A percentile compares a stretch with the other conserved stretches of the same genome.
Evolutionary conservation across 768 basidiomycete species (phyloP).

Genomic region (Pleurotus sapidus): DNA sequence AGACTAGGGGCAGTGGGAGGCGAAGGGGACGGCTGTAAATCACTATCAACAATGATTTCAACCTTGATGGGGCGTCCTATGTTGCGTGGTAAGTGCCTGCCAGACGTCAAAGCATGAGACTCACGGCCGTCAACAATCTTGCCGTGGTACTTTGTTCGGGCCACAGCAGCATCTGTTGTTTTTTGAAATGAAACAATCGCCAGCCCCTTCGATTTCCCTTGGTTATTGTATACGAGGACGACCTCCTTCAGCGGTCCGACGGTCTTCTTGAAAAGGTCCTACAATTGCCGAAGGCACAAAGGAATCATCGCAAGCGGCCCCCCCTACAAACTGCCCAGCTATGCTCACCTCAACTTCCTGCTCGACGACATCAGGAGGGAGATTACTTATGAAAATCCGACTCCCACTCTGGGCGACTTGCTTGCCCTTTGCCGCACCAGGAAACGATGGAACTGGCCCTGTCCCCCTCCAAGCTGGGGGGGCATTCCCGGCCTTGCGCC

Average conservation of each 20-base stretch:
- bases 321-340: neutral
- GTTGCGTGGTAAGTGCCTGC: neutral
- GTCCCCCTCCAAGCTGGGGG: slow-evolving; percentile 61
- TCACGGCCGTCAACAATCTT: slow-evolving; percentile 69
- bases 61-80: slow-evolving; percentile 67
- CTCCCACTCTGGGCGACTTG: slow-evolving; percentile 37
- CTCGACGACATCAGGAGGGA: slow-evolving; percentile 69
- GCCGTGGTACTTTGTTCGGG: slow-evolving; percentile 68
- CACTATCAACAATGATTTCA: slow-evolving; percentile 55
- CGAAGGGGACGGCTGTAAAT: slow-evolving; percentile 18
- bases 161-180: slow-evolving; percentile 57
- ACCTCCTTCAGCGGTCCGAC: slow-evolving; percentile 70
- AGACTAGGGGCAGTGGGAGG: neutral
- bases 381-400: slow-evolving; percentile 63
- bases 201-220: slow-evolving; percentile 78
- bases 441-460: slow-evolving; percentile 13
- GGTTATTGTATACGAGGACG: slow-evolving; percentile 73
- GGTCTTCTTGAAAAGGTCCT: slow-evolving; percentile 78
- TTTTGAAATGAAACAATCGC: slow-evolving; percentile 69
- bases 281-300: neutral
- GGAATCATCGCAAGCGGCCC: neutral
- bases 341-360: slow-evolving; percentile 61
- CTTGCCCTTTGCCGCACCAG: slow-evolving; percentile 27
- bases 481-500: slow-evolving; percentile 51
- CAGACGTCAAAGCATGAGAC: slow-evolving; percentile 18